These are phyloP conservation scores for Hydnomerulius pinastri DNA, from an alignment of 768 basidiomycete genomes.

Conservation along the genomic window DNA sequence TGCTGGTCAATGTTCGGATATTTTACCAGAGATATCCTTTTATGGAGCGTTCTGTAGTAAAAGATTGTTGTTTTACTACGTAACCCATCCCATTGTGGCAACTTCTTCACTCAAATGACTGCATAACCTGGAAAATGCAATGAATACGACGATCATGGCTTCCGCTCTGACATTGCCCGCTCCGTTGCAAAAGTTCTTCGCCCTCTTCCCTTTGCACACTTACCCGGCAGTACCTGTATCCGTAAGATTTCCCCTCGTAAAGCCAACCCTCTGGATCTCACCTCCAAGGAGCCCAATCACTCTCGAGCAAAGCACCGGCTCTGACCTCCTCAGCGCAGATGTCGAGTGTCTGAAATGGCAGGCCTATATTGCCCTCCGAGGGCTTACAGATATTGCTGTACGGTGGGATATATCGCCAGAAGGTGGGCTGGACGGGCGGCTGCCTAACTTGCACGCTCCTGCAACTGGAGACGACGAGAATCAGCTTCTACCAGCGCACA, in stretches of 20 bases:
- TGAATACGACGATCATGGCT: constrained; percentile 3
- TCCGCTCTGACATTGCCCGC: constrained; percentile 32
- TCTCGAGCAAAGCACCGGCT: constrained; percentile 9
- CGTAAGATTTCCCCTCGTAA: constrained; percentile 21
- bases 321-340: constrained; percentile 60
- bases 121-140: not conserved
- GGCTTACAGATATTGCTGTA: constrained; percentile 49
- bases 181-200: constrained; percentile 52
- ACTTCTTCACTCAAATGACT: too few species aligned
- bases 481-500: constrained; percentile 61
- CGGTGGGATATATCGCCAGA: constrained; percentile 71
- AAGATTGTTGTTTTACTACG: not conserved
- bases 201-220: constrained; percentile 60
- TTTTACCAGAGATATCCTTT: not conserved
- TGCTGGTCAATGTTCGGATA: not conserved
- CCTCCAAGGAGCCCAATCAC: constrained; percentile 38
- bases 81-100: too few species aligned
- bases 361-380: constrained; percentile 67
- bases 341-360: constrained; percentile 92
- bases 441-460: constrained; percentile 74
- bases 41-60: not conserved
- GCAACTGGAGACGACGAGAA: constrained; percentile 32
- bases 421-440: constrained; percentile 65
- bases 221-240: constrained; percentile 42
- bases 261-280: constrained; percentile 67